A percentile compares a stretch with the other conserved stretches of the same genome.
phyloP scores from a whole-genome alignment of 345 rosid species.

The Alliaria petiolata region DNA sequence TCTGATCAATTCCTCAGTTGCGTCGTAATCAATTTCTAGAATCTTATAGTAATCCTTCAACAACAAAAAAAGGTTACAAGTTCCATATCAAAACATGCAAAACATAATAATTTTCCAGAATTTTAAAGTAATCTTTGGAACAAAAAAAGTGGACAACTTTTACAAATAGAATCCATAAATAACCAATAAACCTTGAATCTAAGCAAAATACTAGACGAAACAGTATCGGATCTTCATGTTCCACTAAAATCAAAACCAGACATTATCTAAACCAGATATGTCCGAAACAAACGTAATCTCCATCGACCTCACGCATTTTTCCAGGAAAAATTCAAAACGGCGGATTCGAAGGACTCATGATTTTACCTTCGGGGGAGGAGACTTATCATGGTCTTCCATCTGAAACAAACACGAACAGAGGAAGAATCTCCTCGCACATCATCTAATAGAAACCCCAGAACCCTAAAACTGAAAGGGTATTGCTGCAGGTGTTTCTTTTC shows the following conservation, averaged over 20 bases:
- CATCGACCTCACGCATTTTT: not conserved
- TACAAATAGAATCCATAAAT: no score
- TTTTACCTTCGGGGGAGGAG: slow-evolving; percentile 41
- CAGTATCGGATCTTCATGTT: not conserved
- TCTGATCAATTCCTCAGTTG: slow-evolving; percentile 73
- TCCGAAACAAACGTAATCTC: not conserved
- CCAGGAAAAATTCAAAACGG: not conserved
- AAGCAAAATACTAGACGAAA: no score
- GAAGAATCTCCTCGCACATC: slow-evolving; percentile 29
- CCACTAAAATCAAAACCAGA: not conserved
- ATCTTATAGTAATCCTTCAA: slow-evolving; percentile 76
- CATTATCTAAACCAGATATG: not conserved
- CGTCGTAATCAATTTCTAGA: slow-evolving; percentile 78
- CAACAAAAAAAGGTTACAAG: not conserved
- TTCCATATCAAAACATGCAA: no score
- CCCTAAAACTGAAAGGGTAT: slow-evolving; percentile 1
- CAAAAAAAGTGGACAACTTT: not conserved
- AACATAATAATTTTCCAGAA: slow-evolving; percentile 3
- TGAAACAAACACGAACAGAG: slow-evolving; percentile 12
- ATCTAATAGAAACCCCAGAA: slow-evolving; percentile 21
- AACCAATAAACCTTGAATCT: no score
- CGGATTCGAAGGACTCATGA: not conserved
- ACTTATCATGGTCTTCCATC: slow-evolving; percentile 45
- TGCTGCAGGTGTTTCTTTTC: not conserved
- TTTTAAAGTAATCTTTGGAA: no score